A percentile compares a stretch with the other conserved stretches of the same genome.
phyloP scores from a whole-genome alignment of 2,329 filamentous ascomycete genomes.

The Fusarium caatingaense region DNA sequence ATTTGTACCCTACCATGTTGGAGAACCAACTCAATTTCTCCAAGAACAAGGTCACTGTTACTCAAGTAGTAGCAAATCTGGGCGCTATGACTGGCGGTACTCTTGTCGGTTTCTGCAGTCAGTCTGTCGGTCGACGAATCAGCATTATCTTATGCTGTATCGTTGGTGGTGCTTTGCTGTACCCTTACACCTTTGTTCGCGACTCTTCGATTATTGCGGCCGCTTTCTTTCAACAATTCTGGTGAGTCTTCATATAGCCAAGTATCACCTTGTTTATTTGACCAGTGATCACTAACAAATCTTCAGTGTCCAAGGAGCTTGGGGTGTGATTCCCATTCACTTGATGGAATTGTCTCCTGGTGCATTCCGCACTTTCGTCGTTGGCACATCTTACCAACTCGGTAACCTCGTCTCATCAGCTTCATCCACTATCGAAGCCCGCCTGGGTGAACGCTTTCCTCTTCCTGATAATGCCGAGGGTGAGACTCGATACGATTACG shows the following conservation, averaged over 20 bases:
- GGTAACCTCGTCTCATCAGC: conserved; percentile 79
- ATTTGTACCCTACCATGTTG: conserved; percentile 71
- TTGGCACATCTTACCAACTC: conserved; percentile 80
- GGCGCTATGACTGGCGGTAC: conserved; percentile 78
- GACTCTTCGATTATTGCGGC: conserved; percentile 76
- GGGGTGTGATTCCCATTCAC: conserved; percentile 82
- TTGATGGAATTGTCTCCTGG: conserved; percentile 81
- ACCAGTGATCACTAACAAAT: neutral
- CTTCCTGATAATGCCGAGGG: conserved; percentile 66
- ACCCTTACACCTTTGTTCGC: conserved; percentile 81
- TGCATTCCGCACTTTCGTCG: conserved; percentile 78
- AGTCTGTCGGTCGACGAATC: conserved; percentile 76
- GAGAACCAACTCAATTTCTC: conserved; percentile 65
- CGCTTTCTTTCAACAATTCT: conserved; percentile 85
- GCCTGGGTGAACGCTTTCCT: conserved; percentile 79
- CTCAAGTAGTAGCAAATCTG: conserved; percentile 77
- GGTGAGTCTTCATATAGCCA: neutral
- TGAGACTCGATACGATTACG: conserved; percentile 74
- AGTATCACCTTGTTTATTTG: neutral
- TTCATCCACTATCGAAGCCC: conserved; percentile 80
- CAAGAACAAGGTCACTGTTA: conserved; percentile 71
- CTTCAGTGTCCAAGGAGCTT: conserved; percentile 76
- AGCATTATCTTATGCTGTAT: conserved; percentile 74
- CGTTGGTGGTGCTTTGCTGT: conserved; percentile 79
- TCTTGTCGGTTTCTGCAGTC: conserved; percentile 73